Evolutionary conservation across 305 asterid species (phyloP), one percentile per base, ranked within the genome.

Genomic region (Solanum hybrid): DNA sequence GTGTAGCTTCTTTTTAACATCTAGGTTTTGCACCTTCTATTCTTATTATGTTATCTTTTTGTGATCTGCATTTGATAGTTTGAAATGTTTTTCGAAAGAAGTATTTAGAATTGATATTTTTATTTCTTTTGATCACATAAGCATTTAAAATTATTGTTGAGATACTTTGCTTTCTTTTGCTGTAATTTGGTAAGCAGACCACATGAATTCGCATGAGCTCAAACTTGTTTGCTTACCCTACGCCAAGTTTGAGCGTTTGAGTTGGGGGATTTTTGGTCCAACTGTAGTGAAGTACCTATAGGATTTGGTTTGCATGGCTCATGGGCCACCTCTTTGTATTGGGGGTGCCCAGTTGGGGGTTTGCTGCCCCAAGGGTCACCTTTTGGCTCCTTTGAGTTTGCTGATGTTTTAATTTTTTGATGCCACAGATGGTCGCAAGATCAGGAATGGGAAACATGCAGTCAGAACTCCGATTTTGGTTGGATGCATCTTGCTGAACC

Each of bases 401-500:
- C 73, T 84, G 20, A 82, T 27, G 10, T 82, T 82, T 81, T 82
- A 0, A 27, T 82, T 31, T 46, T 46, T 24, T 82, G 87, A 46
- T 29, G 4, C 34, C 89, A 73, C 91, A 92, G 93, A 89, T 90
- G 93, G 92, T 73, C 92, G 3, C 86, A 79, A 76, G 88, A 88
- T 88, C 84, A 86, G 73, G 91, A 90, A 24, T 92, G 93, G 93
- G 89, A 87, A 73, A 86, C 88, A 22, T 86, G 88, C 80, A 42
- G 87, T 27, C 90, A 89, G 87, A 80, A 89, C 36, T 64, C 89
- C 40, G 91, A 92, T 36, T 86, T 90, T 72, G 91, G 91, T 82
- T 92, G 93, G 93, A 90, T 88, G 91, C 86, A 90, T 42, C 91
- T 89, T 75, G 93, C 90, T 5, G 90, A 90, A 71, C 91, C 91